Conservation (phyloP, 768 basidiomycete species). For the Lepiota brunneoincarnata region DNA sequence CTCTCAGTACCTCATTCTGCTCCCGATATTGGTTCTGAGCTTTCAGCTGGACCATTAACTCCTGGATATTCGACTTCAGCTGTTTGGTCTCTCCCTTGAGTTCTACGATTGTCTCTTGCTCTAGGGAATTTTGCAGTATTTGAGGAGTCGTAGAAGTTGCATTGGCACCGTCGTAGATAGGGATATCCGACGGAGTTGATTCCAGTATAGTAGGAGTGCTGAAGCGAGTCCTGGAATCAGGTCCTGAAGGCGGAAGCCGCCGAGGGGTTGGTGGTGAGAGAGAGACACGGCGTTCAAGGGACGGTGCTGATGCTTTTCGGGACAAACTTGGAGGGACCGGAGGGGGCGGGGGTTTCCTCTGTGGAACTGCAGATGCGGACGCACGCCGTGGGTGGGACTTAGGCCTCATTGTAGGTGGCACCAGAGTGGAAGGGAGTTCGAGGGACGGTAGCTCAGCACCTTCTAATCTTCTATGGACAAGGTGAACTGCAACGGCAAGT, state of each 20-base stretch:
- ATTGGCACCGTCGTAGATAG: background rate
- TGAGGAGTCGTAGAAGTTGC: slow-evolving; percentile 8
- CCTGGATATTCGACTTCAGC: slow-evolving; percentile 25
- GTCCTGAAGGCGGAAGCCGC: background rate
- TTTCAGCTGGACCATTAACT: slow-evolving; percentile 24
- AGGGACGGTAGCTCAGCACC: slow-evolving; percentile 29
- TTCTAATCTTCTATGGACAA: slow-evolving; percentile 28
- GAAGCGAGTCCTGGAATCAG: background rate
- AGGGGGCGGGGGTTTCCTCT: slow-evolving; percentile 14
- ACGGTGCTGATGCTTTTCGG: background rate
- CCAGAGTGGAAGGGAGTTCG: slow-evolving; percentile 28
- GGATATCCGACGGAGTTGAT: background rate
- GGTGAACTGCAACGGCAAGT: slow-evolving; percentile 35
- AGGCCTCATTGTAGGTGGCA: slow-evolving; percentile 27
- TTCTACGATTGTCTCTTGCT: slow-evolving; percentile 22
- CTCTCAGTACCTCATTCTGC: slow-evolving; percentile 19
- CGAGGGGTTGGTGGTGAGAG: slow-evolving; percentile 4
- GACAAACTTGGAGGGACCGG: background rate
- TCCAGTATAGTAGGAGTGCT: slow-evolving; percentile 7
- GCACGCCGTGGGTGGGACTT: slow-evolving; percentile 14
- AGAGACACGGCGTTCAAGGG: background rate
- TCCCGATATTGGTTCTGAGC: slow-evolving; percentile 24
- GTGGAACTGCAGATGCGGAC: slow-evolving; percentile 9
- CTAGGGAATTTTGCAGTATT: slow-evolving; percentile 11
- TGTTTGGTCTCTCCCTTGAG: slow-evolving; percentile 26